phyloP scores from a whole-genome alignment of 768 basidiomycete species.

The Clitopilus passeckerianus region DNA sequence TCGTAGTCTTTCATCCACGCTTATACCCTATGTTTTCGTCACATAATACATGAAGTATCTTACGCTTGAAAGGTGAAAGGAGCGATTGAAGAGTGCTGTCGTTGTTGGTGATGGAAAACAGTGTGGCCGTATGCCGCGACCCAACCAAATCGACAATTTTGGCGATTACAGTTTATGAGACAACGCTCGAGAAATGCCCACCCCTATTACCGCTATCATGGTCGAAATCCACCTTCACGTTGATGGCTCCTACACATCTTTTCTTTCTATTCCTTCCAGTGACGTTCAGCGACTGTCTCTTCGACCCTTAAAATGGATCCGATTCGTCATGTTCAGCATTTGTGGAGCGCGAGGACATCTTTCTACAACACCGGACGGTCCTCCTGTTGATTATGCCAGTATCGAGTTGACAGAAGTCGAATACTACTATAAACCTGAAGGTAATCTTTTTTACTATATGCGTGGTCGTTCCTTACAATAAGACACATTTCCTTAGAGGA shows the following conservation, averaged over 20 bases:
- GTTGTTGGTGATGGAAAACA: too few relatives aligned
- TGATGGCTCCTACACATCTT: background rate
- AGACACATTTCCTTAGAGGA: slow-evolving; percentile 2
- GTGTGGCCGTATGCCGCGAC: too few relatives aligned
- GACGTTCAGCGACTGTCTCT: background rate
- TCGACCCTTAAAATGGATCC: background rate
- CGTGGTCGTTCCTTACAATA: background rate
- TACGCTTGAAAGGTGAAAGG: too few relatives aligned
- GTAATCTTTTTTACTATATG: slow-evolving; percentile 3
- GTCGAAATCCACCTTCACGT: background rate
- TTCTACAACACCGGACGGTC: slow-evolving; percentile 7
- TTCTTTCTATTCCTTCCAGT: background rate
- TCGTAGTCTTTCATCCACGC: too few relatives aligned
- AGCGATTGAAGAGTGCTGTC: too few relatives aligned
- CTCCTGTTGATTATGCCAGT: slow-evolving; percentile 11
- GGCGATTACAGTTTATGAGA: too few relatives aligned
- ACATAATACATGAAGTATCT: too few relatives aligned
- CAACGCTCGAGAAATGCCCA: too few relatives aligned
- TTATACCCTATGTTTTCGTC: too few relatives aligned
- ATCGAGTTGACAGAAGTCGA: background rate
- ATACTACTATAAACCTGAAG: slow-evolving; percentile 12
- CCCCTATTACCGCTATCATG: too few relatives aligned
- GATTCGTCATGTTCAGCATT: background rate
- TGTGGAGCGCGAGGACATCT: slow-evolving; percentile 7
- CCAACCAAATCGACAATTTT: too few relatives aligned